Percentiles rank a stretch among this genome's conserved stretches.
These are phyloP conservation scores for Elongisporangium senticosum DNA, from an alignment of 352 stramenopile genomes.

Conservation along the genomic window DNA sequence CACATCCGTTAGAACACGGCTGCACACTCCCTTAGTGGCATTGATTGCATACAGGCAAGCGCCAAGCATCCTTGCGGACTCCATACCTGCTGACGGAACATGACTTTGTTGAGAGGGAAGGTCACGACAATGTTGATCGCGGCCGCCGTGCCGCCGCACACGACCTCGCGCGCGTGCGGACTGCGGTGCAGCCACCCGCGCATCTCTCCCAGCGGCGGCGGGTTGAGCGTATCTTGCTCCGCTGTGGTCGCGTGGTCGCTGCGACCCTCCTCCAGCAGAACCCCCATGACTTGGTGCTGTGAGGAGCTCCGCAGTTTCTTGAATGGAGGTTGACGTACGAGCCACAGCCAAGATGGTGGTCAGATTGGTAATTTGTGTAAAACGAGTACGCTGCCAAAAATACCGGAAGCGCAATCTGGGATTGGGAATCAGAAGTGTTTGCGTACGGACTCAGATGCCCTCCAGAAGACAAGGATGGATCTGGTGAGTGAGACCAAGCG, in stretches of 20 bases:
- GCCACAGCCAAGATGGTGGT: background rate
- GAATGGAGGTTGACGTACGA: background rate
- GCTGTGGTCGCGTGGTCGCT: background rate
- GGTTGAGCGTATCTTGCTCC: background rate
- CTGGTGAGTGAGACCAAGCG: constrained; percentile 33
- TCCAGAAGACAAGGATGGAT: constrained; percentile 7
- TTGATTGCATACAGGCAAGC: background rate
- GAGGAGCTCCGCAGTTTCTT: background rate
- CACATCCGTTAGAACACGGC: background rate
- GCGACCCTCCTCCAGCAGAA: background rate
- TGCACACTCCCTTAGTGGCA: background rate
- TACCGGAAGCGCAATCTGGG: background rate
- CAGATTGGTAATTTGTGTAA: background rate
- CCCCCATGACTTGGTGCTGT: background rate
- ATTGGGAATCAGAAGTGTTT: constrained; percentile 3
- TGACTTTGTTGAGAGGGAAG: constrained; percentile 87
- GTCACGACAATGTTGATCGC: constrained; percentile 87
- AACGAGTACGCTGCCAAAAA: background rate
- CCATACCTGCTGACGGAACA: constrained; percentile 87
- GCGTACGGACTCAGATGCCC: background rate
- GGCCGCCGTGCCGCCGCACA: constrained; percentile 70
- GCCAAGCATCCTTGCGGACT: background rate
- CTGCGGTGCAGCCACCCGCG: background rate
- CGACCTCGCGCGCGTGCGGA: constrained; percentile 76
- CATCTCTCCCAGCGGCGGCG: background rate